Percentiles rank a stretch among this genome's conserved stretches.
These are phyloP conservation scores for Ogataea trehalophila DNA, from an alignment of 805 yeast genomes.

Conservation along the genomic window DNA sequence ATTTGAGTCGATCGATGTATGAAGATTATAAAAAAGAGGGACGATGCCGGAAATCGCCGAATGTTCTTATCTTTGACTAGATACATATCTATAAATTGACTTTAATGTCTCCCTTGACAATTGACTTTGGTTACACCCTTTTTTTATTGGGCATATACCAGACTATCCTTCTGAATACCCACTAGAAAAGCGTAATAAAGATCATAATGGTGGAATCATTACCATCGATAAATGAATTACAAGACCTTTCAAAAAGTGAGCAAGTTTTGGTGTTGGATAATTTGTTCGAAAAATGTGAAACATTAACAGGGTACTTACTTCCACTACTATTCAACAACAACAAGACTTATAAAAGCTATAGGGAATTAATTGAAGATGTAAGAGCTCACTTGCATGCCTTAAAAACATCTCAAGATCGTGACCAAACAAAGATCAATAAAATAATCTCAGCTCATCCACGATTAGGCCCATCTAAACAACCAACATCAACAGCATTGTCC, in stretches of 20 bases:
- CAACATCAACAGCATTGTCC: constrained; percentile 5
- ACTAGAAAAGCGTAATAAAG: background rate
- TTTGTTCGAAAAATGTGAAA: constrained; percentile 62
- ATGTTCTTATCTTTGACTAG: no score
- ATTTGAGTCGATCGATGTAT: no score
- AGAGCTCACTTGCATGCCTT: background rate
- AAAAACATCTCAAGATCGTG: background rate
- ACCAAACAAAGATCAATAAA: constrained; percentile 20
- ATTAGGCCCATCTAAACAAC: constrained; percentile 55
- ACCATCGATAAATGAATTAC: constrained; percentile 29
- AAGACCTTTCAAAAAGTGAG: constrained; percentile 18
- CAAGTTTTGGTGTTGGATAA: constrained; percentile 43
- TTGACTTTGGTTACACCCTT: no score
- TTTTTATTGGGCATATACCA: background rate
- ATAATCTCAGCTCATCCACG: constrained; percentile 93
- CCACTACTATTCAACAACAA: constrained; percentile 21
- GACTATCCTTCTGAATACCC: background rate
- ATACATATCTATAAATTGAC: no score
- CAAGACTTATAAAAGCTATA: constrained; percentile 23
- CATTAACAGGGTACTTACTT: constrained; percentile 34
- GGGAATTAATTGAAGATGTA: constrained; percentile 19
- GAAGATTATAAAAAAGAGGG: no score
- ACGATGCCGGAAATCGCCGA: no score
- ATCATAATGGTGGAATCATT: background rate
- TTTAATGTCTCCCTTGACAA: no score